Base-by-base conservation (phyloP, 1,284 basidiomycete species). In the Ganoderma boninense region DNA sequence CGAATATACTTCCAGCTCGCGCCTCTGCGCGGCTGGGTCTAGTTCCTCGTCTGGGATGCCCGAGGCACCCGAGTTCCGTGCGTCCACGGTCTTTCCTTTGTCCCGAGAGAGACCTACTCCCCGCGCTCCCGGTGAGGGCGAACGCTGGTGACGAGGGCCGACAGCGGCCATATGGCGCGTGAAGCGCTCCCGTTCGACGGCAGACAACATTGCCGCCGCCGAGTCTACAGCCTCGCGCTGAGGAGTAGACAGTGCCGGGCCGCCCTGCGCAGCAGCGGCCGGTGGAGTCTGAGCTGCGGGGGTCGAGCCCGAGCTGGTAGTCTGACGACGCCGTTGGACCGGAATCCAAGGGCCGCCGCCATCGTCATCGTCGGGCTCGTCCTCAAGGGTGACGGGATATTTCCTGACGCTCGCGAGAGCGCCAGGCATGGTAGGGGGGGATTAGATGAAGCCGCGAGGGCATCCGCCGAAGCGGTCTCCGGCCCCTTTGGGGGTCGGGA, bases 31-130 rank as follows among this genome's bases (percentile, higher is more conserved):
- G 14, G 54, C 38, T 0, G 70, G 70, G 23, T 68, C 65, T 0
- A 72, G 46, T 10, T 72, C 71, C 2, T 46, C 29, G 18, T 29
- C 10, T 1, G 61, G 61, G 26, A 72, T 69, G 5, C 61, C 65
- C 1, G 59, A 56, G 0, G 68, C 57, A 23, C 71, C 71, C 71
- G 68, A 72, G 65, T 71, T 71, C 43, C 67, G 62, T 8, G 70
- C 60, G n/a, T 71, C 70, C 13, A 71, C 63, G 3, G 67, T 52
- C 54, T 76, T 76, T 0, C 73, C 75, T 43, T 76, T 76, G n/a
- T 62, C 23, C 3, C 38, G 32, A 7, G 74, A 75, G 1, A 71
- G 66, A 4, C 73, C 74, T 35, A 69, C 72, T 0, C 63, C 71
- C 4, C 56, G 66, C n/a, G 71, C 71, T 38, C 42, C 59, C 8